phyloP scores from a whole-genome alignment of 768 basidiomycete species.

The Suillus subluteus region DNA sequence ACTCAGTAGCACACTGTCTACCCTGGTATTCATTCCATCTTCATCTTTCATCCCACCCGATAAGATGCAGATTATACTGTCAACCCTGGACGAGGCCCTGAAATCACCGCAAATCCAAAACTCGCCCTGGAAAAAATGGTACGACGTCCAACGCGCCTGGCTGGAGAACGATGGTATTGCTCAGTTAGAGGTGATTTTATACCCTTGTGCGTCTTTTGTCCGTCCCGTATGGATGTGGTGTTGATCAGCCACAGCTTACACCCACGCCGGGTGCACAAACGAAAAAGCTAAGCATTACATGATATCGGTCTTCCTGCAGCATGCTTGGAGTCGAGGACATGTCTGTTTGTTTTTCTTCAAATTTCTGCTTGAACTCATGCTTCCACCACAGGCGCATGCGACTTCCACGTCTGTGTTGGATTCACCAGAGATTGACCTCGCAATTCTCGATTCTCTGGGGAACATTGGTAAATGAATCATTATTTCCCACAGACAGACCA shows the following conservation, averaged over 20 bases:
- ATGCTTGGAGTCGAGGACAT: constrained; percentile 23
- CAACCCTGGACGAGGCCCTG: constrained; percentile 15
- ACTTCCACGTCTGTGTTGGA: constrained; percentile 22
- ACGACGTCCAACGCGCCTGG: constrained; percentile 20
- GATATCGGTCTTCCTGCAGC: constrained; percentile 17
- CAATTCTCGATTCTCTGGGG: constrained; percentile 17
- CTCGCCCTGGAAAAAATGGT: constrained; percentile 18
- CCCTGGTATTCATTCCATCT: constrained; percentile 17
- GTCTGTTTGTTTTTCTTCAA: not conserved
- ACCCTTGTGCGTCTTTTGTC: constrained; percentile 17
- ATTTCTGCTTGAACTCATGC: not conserved
- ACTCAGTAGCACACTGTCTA: constrained; percentile 22
- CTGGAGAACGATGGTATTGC: constrained; percentile 22
- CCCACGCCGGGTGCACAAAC: constrained; percentile 14
- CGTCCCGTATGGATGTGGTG: not conserved
- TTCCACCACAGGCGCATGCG: constrained; percentile 17
- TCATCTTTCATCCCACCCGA: constrained; percentile 20
- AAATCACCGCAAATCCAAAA: constrained; percentile 16
- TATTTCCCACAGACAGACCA: not conserved
- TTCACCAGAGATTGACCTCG: constrained; percentile 21
- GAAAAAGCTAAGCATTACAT: constrained; percentile 19
- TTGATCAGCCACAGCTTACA: constrained; percentile 12
- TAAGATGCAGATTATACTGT: constrained; percentile 15
- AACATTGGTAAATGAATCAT: constrained; percentile 14
- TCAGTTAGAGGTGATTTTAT: constrained; percentile 23